Percentiles rank a stretch among this genome's conserved stretches.
These are phyloP conservation scores for Begonia loranthoides DNA, from an alignment of 306 rosid species.

Conservation along the genomic window DNA sequence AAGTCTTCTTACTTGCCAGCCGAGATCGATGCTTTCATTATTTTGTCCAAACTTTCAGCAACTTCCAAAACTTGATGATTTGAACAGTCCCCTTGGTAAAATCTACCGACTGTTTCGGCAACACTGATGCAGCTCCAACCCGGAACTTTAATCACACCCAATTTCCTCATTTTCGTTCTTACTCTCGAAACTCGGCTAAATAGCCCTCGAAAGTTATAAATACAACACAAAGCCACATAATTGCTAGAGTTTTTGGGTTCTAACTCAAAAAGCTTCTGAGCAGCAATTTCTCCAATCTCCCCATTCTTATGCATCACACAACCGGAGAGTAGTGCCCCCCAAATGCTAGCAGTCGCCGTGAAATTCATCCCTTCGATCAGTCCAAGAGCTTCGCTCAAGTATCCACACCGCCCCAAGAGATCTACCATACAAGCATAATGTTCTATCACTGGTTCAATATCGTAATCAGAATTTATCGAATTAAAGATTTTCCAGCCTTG, in stretches of 20 bases:
- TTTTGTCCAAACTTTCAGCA: conserved; percentile 18
- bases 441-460: conserved; percentile 40
- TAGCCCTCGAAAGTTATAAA: conserved; percentile 37
- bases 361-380: conserved; percentile 25
- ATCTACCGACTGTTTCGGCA: conserved; percentile 24
- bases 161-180: conserved; percentile 36
- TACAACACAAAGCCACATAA: conserved; percentile 41
- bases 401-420: conserved; percentile 54
- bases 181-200: conserved; percentile 15
- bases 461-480: conserved; percentile 24
- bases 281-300: conserved; percentile 62
- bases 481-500: conserved; percentile 46
- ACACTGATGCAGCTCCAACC: conserved; percentile 57
- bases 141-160: conserved; percentile 48
- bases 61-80: conserved; percentile 21
- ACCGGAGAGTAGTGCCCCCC: conserved; percentile 78
- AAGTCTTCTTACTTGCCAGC: no score
- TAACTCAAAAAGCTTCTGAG: conserved; percentile 37
- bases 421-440: conserved; percentile 67
- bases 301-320: conserved; percentile 52
- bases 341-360: conserved; percentile 33
- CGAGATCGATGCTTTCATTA: conserved; percentile 11
- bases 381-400: conserved; percentile 41
- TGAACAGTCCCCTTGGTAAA: conserved; percentile 42
- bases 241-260: conserved; percentile 62